Conservation (phyloP, 169 alveolate genomes). For the Besnoitia besnoiti region DNA sequence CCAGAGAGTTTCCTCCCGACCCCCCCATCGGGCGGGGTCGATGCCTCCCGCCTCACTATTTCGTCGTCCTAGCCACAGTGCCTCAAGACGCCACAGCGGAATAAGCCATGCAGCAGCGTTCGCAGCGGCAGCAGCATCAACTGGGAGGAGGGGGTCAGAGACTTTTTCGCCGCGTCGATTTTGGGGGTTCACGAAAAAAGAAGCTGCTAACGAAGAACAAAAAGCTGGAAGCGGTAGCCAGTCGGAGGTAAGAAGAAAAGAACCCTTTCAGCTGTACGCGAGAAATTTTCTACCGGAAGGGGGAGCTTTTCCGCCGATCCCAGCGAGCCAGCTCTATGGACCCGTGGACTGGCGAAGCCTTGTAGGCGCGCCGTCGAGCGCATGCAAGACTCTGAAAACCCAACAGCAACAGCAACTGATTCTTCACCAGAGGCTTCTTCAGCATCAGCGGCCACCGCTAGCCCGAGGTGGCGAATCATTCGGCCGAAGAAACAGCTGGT, state of each 20-base stretch:
- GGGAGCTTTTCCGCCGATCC: background rate
- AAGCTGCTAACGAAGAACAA: background rate
- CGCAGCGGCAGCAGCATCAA: background rate
- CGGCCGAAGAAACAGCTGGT: slow-evolving; percentile 28
- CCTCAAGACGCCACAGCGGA: background rate
- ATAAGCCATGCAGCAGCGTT: slow-evolving; percentile 8
- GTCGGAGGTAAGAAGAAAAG: background rate
- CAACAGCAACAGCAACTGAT: slow-evolving; percentile 27
- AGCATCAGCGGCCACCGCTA: background rate
- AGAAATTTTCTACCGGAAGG: background rate
- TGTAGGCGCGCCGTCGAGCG: slow-evolving; percentile 32
- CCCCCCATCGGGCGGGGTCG: background rate
- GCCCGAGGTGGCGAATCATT: background rate
- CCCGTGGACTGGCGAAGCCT: background rate
- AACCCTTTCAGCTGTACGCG: background rate
- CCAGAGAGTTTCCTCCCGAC: background rate
- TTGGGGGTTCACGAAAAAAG: background rate
- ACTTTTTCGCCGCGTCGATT: background rate
- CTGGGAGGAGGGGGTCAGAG: background rate
- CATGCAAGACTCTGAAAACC: background rate
- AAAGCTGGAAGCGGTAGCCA: background rate
- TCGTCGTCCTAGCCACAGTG: background rate
- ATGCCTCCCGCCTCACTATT: background rate
- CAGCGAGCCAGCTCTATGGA: background rate
- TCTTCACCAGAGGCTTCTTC: slow-evolving; percentile 9